Conservation (phyloP, 2,329 filamentous ascomycete species). For the Zasmidium angulare region DNA sequence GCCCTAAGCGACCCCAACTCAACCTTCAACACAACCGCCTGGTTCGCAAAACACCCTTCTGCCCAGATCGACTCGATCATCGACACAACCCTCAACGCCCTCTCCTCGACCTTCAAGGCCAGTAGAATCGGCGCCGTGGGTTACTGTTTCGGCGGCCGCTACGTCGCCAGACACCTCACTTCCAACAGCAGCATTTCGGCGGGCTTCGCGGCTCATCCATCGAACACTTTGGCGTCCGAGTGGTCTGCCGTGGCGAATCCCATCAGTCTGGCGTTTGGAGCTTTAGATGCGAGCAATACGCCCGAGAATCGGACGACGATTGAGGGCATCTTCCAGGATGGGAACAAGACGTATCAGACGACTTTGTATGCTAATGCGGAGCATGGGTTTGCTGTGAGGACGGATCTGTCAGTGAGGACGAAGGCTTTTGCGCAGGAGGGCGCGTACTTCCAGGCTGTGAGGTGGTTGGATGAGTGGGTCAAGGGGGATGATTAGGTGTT, state of each 20-base stretch:
- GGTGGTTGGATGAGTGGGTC: constrained; percentile 38
- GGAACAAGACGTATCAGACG: constrained; percentile 35
- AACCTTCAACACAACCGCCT: constrained; percentile 43
- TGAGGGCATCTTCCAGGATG: constrained; percentile 30
- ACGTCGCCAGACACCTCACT: constrained; percentile 63
- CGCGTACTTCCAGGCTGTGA: constrained; percentile 35
- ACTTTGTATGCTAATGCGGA: constrained; percentile 34
- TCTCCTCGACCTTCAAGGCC: constrained; percentile 53
- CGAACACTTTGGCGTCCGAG: constrained; percentile 65
- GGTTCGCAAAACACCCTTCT: constrained; percentile 46
- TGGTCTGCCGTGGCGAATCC: constrained; percentile 65
- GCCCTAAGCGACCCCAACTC: constrained; percentile 30
- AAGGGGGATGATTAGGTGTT: constrained; percentile 16
- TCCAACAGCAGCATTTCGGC: constrained; percentile 56
- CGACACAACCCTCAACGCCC: constrained; percentile 39
- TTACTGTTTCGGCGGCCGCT: constrained; percentile 78
- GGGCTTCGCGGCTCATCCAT: constrained; percentile 70
- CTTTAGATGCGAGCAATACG: constrained; percentile 20
- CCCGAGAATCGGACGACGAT: constrained; percentile 23
- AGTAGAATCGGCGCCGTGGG: constrained; percentile 65
- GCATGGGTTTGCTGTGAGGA: constrained; percentile 37
- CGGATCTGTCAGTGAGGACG: constrained; percentile 29
- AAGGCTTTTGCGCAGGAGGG: constrained; percentile 38
- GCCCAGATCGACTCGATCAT: constrained; percentile 49
- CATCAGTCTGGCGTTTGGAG: constrained; percentile 58